A percentile compares a stretch with the other conserved stretches of the same genome.
Evolutionary conservation across 345 rosid genomes (phyloP).

Genomic region (Arabis hirsuta): DNA sequence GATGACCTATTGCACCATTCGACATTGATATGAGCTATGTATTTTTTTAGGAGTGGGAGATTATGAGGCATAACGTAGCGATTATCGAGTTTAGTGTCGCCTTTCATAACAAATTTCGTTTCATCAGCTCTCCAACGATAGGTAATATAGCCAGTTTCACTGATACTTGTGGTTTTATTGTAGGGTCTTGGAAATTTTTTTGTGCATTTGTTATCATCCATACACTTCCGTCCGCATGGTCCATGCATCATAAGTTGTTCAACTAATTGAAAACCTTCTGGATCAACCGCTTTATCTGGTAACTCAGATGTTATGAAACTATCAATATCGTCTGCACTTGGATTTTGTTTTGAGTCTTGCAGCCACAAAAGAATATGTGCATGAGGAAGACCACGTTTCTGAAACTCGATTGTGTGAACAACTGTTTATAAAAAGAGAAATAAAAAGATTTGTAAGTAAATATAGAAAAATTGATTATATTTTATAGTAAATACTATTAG

Average conservation of each 20-base stretch:
- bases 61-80: not conserved
- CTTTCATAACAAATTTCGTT: not conserved
- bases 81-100: not conserved
- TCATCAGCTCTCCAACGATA: not conserved
- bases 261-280: not conserved
- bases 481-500: not conserved
- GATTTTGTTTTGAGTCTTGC: not conserved
- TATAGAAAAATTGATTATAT: not conserved
- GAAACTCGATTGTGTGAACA: constrained; percentile 1
- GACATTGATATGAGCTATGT: constrained; percentile 5
- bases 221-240: not conserved
- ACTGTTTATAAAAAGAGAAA: not conserved
- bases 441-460: not conserved
- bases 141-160: not conserved
- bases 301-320: not conserved
- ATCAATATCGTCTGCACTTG: not conserved
- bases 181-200: not conserved
- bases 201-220: not conserved
- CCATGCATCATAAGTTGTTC: constrained; percentile 9
- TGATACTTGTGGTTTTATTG: not conserved
- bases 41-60: not conserved
- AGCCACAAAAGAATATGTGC: constrained; percentile 10
- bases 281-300: not conserved
- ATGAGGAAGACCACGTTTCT: constrained; percentile 6
- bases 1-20: constrained; percentile 13